A percentile compares a stretch with the other conserved stretches of the same genome.
phyloP scores from a whole-genome alignment of 495 filamentous ascomycete species.

The Hypomontagnella monticulosa region DNA sequence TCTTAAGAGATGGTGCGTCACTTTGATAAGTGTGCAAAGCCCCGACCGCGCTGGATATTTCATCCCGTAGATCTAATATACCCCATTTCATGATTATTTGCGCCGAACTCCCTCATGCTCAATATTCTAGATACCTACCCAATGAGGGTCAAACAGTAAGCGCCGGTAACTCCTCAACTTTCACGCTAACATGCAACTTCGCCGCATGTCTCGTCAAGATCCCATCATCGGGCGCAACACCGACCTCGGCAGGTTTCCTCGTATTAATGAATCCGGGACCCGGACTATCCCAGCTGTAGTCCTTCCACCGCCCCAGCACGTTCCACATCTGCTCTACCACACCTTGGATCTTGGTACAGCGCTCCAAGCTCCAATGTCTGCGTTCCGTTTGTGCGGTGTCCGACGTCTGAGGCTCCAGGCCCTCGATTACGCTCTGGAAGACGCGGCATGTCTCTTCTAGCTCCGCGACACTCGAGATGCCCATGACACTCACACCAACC shows the following conservation, averaged over 20 bases:
- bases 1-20: too few species aligned
- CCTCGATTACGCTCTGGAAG: conserved; percentile 79
- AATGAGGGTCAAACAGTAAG: not conserved
- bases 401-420: conserved; percentile 47
- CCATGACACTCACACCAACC: conserved; percentile 81
- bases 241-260: conserved; percentile 34
- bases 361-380: conserved; percentile 67
- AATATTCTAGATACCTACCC: not conserved
- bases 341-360: conserved; percentile 66
- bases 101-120: not conserved
- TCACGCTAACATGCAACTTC: conserved; percentile 31
- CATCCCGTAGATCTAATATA: too few species aligned
- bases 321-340: conserved; percentile 70
- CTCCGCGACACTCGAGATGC: conserved; percentile 78
- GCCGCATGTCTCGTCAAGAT: conserved; percentile 27
- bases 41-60: too few species aligned
- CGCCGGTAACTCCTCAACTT: conserved; percentile 32
- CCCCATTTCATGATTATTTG: not conserved
- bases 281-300: conserved; percentile 78
- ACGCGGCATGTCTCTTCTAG: conserved; percentile 84
- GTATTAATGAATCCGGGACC: conserved; percentile 67
- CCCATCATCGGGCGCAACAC: conserved; percentile 42
- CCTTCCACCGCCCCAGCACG: conserved; percentile 73
- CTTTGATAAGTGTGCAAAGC: too few species aligned
- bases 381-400: conserved; percentile 59